These are phyloP conservation scores for Trichosporon asahii DNA, from an alignment of 1,284 basidiomycete genomes.

Conservation along the genomic window DNA sequence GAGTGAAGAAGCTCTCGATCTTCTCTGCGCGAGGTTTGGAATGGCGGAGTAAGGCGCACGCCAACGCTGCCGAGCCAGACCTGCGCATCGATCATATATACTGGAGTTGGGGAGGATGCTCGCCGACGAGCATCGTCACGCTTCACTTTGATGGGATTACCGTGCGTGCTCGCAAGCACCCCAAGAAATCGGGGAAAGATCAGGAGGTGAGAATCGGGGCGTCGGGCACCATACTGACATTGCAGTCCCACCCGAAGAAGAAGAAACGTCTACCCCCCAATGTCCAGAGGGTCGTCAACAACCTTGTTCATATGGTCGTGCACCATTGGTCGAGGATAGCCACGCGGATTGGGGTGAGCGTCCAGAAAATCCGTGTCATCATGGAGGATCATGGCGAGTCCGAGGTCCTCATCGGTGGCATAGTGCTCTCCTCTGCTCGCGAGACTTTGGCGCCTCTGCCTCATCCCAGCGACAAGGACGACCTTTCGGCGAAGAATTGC, in stretches of 20 bases:
- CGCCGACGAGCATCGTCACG: conserved; percentile 29
- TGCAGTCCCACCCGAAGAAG: conserved; percentile 11
- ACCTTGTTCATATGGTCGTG: conserved; percentile 30
- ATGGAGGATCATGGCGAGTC: conserved; percentile 39
- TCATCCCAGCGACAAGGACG: not conserved
- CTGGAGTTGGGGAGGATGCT: conserved; percentile 38
- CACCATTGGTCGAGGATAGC: conserved; percentile 42
- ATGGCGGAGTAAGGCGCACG: conserved; percentile 32
- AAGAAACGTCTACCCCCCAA: not conserved
- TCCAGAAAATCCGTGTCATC: conserved; percentile 38
- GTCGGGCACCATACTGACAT: not conserved
- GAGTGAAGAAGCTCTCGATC: conserved; percentile 28
- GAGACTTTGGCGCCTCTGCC: not conserved
- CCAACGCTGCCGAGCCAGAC: conserved; percentile 25
- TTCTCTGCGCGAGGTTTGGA: conserved; percentile 37
- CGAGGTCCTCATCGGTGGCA: conserved; percentile 30
- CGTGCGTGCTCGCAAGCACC: conserved; percentile 25
- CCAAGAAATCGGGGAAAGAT: not conserved
- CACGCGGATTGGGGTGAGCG: conserved; percentile 36
- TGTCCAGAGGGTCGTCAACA: conserved; percentile 15
- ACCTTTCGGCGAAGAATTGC: not conserved
- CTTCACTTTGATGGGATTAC: conserved; percentile 43
- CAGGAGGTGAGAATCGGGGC: conserved; percentile 14
- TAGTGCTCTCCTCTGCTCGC: conserved; percentile 11
- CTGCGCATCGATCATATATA: conserved; percentile 35